phyloP scores from a whole-genome alignment of 805 yeast species.

The Ogataea ganodermae region DNA sequence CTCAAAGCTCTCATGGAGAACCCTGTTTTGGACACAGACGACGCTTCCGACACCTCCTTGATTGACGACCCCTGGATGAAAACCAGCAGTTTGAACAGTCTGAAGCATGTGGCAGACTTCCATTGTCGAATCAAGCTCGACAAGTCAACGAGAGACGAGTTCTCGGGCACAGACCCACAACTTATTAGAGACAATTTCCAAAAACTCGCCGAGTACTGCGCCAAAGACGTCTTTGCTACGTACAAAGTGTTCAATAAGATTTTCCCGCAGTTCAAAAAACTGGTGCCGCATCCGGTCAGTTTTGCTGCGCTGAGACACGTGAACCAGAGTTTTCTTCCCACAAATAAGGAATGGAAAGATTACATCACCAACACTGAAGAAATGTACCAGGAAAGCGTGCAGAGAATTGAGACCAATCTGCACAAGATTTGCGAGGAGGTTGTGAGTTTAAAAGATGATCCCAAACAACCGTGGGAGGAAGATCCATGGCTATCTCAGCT shows the following conservation, averaged over 20 bases:
- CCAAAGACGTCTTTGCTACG: constrained; percentile 79
- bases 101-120: constrained; percentile 75
- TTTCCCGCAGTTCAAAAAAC: constrained; percentile 63
- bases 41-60: constrained; percentile 29
- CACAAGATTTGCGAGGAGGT: constrained; percentile 61
- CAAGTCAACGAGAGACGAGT: constrained; percentile 67
- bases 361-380: constrained; percentile 72
- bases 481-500: constrained; percentile 93
- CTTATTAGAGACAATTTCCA: constrained; percentile 60
- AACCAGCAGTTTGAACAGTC: constrained; percentile 73
- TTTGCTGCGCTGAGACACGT: constrained; percentile 81
- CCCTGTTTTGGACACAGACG: constrained; percentile 36
- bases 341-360: constrained; percentile 68
- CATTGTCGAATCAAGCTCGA: constrained; percentile 72
- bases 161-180: constrained; percentile 54
- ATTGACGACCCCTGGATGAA: constrained; percentile 85
- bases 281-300: constrained; percentile 92
- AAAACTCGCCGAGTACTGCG: constrained; percentile 74
- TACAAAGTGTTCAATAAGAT: constrained; percentile 65
- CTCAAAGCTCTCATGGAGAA: constrained; percentile 31
- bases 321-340: constrained; percentile 76
- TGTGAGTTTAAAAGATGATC: constrained; percentile 45
- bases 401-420: constrained; percentile 59
- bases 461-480: constrained; percentile 42
- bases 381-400: constrained; percentile 59